Evolutionary conservation across 2,329 filamentous ascomycete species (phyloP).

Genomic region (Talaromyces sp.): DNA sequence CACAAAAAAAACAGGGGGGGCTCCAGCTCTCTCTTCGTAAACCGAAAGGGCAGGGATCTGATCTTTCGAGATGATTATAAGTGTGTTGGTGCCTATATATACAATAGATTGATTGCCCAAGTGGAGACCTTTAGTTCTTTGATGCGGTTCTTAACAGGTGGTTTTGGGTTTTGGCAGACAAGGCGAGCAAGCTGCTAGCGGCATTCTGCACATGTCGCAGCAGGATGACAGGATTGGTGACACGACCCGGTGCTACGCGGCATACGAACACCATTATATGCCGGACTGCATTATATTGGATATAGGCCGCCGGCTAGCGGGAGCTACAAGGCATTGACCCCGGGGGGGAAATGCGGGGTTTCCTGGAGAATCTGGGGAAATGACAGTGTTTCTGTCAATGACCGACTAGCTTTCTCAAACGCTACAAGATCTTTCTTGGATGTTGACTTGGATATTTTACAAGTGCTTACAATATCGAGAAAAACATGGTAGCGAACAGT

Average conservation of each 20-base stretch:
- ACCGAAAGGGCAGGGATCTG: not conserved
- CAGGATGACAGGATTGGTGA: not conserved
- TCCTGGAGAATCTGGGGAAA: not conserved
- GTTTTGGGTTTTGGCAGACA: not conserved
- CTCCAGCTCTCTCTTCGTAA: not conserved
- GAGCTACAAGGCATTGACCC: not conserved
- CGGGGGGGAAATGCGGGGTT: not conserved
- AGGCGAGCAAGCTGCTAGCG: not conserved
- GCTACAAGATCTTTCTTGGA: too few species aligned
- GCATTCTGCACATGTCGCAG: not conserved
- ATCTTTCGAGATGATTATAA: not conserved
- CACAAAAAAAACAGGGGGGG: too few species aligned
- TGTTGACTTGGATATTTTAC: too few species aligned
- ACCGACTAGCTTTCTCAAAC: too few species aligned
- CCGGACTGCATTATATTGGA: not conserved
- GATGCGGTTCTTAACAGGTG: not conserved
- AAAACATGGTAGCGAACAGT: slow-evolving; percentile 52
- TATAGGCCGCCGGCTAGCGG: not conserved
- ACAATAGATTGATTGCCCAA: not conserved
- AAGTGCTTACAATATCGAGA: slow-evolving; percentile 48
- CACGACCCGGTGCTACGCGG: not conserved
- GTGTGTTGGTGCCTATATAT: not conserved
- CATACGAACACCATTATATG: not conserved
- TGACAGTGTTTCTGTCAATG: not conserved
- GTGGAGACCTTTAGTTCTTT: not conserved